Percentiles rank a stretch among this genome's conserved stretches.
Evolutionary conservation across 768 basidiomycete genomes (phyloP).

Genomic region (Chlorophyllum brunneum): DNA sequence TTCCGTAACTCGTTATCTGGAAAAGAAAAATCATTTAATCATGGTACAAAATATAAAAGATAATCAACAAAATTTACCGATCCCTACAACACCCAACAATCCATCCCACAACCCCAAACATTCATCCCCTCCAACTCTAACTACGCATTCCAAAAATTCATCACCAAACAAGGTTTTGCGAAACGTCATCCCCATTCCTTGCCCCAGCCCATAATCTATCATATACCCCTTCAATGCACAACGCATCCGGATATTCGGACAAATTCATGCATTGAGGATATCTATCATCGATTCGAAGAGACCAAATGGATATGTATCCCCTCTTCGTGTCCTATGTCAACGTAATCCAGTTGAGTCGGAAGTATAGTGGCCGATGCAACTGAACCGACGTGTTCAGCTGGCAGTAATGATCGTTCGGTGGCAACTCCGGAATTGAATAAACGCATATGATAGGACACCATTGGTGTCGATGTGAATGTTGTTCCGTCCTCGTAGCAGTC

Average conservation of each 20-base stretch:
- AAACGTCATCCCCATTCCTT: slow-evolving; percentile 77
- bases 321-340: slow-evolving; percentile 90
- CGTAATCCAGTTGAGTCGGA: slow-evolving; percentile 57
- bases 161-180: slow-evolving; percentile 77
- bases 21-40: background rate
- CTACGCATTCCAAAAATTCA: slow-evolving; percentile 89
- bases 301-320: slow-evolving; percentile 89
- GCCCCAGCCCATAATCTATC: slow-evolving; percentile 85
- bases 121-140: slow-evolving; percentile 74
- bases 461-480: slow-evolving; percentile 23
- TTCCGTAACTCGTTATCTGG: slow-evolving; percentile 79
- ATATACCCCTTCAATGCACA: slow-evolving; percentile 82
- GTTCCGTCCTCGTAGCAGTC: slow-evolving; percentile 64
- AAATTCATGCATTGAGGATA: slow-evolving; percentile 64
- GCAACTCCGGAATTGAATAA: slow-evolving; percentile 60
- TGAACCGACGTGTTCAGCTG: slow-evolving; percentile 71
- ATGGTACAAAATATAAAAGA: background rate
- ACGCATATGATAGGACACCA: slow-evolving; percentile 73
- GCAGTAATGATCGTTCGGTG: slow-evolving; percentile 49
- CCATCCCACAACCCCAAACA: slow-evolving; percentile 86
- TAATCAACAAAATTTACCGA: slow-evolving; percentile 69
- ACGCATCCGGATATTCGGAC: slow-evolving; percentile 82
- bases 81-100: slow-evolving; percentile 76
- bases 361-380: slow-evolving; percentile 80
- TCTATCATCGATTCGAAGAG: slow-evolving; percentile 46